phyloP scores from a whole-genome alignment of 495 filamentous ascomycete genomes.

The Aspergillus leporis region DNA sequence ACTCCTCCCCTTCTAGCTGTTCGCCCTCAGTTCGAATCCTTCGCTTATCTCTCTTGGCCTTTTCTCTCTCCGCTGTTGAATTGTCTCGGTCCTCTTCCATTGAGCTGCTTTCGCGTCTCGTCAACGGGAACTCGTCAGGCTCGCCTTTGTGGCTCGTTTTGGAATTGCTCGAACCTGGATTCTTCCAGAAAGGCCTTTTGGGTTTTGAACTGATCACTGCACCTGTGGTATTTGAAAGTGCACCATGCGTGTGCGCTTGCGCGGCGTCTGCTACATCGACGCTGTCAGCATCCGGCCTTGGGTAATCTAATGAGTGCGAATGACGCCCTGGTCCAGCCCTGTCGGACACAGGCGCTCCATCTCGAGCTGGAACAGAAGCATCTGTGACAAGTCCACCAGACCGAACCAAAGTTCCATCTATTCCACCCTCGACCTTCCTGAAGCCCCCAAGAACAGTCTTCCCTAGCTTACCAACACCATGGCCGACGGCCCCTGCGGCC shows the following conservation, averaged over 20 bases:
- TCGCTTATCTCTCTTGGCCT: conserved; percentile 18
- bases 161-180: conserved; percentile 33
- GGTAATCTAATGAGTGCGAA: background rate
- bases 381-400: conserved; percentile 52
- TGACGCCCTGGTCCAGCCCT: background rate
- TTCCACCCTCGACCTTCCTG: conserved; percentile 44
- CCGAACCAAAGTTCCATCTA: conserved; percentile 50
- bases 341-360: background rate
- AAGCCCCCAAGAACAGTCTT: conserved; percentile 53
- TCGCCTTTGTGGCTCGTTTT: conserved; percentile 27
- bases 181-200: conserved; percentile 50
- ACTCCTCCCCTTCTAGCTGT: conserved; percentile 52
- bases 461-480: conserved; percentile 61
- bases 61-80: conserved; percentile 20
- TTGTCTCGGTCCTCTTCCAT: conserved; percentile 21
- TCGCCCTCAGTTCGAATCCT: conserved; percentile 37
- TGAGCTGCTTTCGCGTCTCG: conserved; percentile 30
- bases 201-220: conserved; percentile 22
- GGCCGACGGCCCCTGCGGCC: conserved; percentile 52
- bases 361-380: background rate
- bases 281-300: background rate
- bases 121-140: conserved; percentile 42
- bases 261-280: background rate
- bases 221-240: conserved; percentile 4
- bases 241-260: background rate